Base-by-base conservation (phyloP, 179 eudicot genomes). In the Corrigiola litoralis region DNA sequence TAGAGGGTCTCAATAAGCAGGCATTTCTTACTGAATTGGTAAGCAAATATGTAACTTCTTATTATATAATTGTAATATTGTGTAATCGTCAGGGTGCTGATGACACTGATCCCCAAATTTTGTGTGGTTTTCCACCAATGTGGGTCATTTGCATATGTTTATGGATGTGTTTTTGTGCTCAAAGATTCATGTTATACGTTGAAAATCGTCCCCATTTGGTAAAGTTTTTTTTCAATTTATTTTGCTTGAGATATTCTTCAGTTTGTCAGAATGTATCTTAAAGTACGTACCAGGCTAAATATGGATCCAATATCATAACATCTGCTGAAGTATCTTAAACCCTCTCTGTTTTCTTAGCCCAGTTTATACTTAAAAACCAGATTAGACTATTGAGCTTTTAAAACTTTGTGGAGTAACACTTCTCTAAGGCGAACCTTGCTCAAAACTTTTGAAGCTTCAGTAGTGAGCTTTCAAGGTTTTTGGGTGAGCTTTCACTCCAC, bases 1-100 rank as follows among this genome's bases (percentile, higher is more conserved):
- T 94, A 41, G 97, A 94, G 82, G 99, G 97, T 69, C 99, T 82
- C 63, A 90, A 90, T 78, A 94, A 94, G 72, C 99, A 94, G 81
- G 90, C 99, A 37, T 94, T 94, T 84, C 84, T 94, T 66, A 81
- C 94, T 47, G 97, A 94, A 90, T 53, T 87, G 95, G 99, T 94
- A 86, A 38, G 72, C 28, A 13, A 37, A 25, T 58, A 25, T 55
- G 12, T 69, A 32, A 41, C 57, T 18, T 59, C 40, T 25, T 63
- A 25, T 34, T 44, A 37, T 18, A 10, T 54, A 66, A 38, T 34
- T 29, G 9, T 61, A 4, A 13, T 37, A 20, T 46, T 33, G 32
- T 21, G 40, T 34, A n/a, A 8, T 56, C 56, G 20, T 34, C 2
- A 29, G 48, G 31, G 32, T 59, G 58, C 52, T 60, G 55, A 57